phyloP scores from a whole-genome alignment of 1,139 yeast species.

The Ogataea hybrid region DNA sequence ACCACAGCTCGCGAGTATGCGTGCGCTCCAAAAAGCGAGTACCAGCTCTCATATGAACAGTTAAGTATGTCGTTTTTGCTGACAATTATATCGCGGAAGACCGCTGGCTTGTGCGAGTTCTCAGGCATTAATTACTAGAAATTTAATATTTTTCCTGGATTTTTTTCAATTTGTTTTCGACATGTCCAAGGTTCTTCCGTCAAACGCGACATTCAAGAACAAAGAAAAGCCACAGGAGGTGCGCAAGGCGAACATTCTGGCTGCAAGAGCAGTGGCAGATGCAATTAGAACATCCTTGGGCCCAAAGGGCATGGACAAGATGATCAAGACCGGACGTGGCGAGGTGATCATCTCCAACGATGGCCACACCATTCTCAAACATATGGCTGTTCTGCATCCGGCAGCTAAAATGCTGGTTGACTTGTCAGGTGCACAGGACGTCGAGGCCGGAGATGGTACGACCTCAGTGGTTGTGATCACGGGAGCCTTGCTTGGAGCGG shows the following conservation, averaged over 20 bases:
- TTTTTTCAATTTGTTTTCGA: slow-evolving; percentile 7
- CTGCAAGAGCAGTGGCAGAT: slow-evolving; percentile 97
- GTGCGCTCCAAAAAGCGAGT: slow-evolving; percentile 47
- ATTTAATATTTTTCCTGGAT: slow-evolving; percentile 1
- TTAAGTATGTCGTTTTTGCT: slow-evolving; percentile 50
- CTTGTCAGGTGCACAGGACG: slow-evolving; percentile 95
- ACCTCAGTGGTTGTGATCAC: slow-evolving; percentile 95
- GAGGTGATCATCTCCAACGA: slow-evolving; percentile 95
- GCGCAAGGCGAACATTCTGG: slow-evolving; percentile 86
- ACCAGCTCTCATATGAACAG: slow-evolving; percentile 79
- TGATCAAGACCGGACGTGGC: slow-evolving; percentile 92
- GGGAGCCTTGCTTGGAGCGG: slow-evolving; percentile 92
- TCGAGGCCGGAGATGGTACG: slow-evolving; percentile 99
- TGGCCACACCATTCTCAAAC: slow-evolving; percentile 94
- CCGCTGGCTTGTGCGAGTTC: slow-evolving; percentile 9
- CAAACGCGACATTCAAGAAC: slow-evolving; percentile 88
- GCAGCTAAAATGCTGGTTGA: slow-evolving; percentile 99
- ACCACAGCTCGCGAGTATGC: slow-evolving; percentile 50
- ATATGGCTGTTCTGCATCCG: slow-evolving; percentile 97
- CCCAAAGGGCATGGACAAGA: slow-evolving; percentile 99
- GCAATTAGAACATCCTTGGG: slow-evolving; percentile 97
- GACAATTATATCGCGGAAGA: slow-evolving; percentile 40
- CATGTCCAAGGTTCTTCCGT: slow-evolving; percentile 41
- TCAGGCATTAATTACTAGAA: slow-evolving; percentile 4
- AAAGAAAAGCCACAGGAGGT: slow-evolving; percentile 98